A percentile compares a stretch with the other conserved stretches of the same genome.
Evolutionary conservation across 108 stramenopile species (phyloP).

Genomic region (Nitzschia sp.): DNA sequence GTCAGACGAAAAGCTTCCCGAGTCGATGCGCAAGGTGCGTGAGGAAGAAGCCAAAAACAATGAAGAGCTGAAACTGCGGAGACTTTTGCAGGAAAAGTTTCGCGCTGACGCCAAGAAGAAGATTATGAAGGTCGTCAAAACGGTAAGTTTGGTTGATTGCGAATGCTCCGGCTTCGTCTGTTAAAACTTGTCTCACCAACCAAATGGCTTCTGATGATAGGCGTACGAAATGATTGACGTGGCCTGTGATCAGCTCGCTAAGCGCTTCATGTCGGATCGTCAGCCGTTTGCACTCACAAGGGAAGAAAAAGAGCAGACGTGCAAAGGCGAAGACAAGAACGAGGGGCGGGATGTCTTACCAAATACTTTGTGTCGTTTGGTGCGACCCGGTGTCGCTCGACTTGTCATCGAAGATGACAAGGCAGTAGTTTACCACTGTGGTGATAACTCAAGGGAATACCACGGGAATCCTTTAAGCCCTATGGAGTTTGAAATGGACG

Average conservation of each 20-base stretch:
- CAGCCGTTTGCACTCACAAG: conserved; percentile 86
- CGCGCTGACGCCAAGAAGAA: conserved; percentile 75
- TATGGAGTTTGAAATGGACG: conserved; percentile 97
- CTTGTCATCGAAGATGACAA: conserved; percentile 91
- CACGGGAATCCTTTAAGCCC: conserved; percentile 88
- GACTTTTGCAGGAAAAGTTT: conserved; percentile 52
- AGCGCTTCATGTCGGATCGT: conserved; percentile 89
- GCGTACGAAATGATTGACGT: conserved; percentile 86
- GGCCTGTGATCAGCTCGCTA: conserved; percentile 93
- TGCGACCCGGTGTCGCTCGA: conserved; percentile 87
- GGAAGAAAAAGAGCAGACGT: conserved; percentile 50
- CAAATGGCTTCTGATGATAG: conserved; percentile 8
- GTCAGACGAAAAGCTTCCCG: conserved; percentile 57
- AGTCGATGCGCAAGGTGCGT: conserved; percentile 58
- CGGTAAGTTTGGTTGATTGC: conserved; percentile 17
- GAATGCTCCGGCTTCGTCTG: too few relatives aligned
- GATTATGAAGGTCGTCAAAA: conserved; percentile 79
- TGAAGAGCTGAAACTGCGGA: conserved; percentile 18
- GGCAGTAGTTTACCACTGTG: conserved; percentile 95
- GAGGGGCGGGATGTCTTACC: conserved; percentile 57
- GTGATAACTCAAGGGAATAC: conserved; percentile 89
- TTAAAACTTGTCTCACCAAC: neutral
- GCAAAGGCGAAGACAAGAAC: conserved; percentile 22
- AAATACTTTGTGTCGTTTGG: conserved; percentile 76
- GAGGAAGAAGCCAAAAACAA: conserved; percentile 44